phyloP scores from a whole-genome alignment of 768 basidiomycete species.

The Ramaria sp. region DNA sequence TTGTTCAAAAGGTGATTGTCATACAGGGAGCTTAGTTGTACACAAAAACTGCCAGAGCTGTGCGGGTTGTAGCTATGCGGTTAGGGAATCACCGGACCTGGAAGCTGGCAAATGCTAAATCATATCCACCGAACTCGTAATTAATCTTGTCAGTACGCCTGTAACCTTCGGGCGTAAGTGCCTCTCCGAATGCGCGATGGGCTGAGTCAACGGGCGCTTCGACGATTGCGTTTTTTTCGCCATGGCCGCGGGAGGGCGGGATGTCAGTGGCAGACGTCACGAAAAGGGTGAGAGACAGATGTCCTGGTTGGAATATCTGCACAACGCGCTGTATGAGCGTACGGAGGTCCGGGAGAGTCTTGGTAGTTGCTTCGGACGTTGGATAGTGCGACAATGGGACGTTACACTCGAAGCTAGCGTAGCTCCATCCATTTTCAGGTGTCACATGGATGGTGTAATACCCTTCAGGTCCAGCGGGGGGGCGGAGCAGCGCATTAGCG shows the following conservation, averaged over 20 bases:
- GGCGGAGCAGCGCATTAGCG: constrained; percentile 74
- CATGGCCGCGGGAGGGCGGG: not conserved
- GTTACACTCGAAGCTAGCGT: constrained; percentile 98
- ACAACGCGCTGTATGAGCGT: constrained; percentile 84
- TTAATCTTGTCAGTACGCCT: constrained; percentile 92
- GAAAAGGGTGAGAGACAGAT: constrained; percentile 82
- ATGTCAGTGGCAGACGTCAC: constrained; percentile 55
- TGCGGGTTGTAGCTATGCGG: no score
- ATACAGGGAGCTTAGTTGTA: no score
- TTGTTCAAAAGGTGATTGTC: no score
- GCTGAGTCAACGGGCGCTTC: constrained; percentile 45
- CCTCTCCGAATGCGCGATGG: constrained; percentile 62
- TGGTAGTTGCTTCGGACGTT: constrained; percentile 20
- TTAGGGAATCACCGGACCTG: constrained; percentile 33
- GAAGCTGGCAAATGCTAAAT: constrained; percentile 83
- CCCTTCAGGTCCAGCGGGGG: constrained; percentile 49
- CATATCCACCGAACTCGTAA: constrained; percentile 93
- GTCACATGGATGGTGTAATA: constrained; percentile 99
- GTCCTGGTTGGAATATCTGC: constrained; percentile 82
- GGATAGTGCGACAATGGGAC: constrained; percentile 50
- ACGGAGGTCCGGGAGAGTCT: constrained; percentile 61
- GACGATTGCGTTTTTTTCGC: constrained; percentile 12
- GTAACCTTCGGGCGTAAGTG: constrained; percentile 47
- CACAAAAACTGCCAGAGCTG: no score
- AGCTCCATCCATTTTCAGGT: constrained; percentile 96